Base-by-base conservation (phyloP, 192 early-diverging fungal genomes). In the Dimargaris cristalligena region DNA sequence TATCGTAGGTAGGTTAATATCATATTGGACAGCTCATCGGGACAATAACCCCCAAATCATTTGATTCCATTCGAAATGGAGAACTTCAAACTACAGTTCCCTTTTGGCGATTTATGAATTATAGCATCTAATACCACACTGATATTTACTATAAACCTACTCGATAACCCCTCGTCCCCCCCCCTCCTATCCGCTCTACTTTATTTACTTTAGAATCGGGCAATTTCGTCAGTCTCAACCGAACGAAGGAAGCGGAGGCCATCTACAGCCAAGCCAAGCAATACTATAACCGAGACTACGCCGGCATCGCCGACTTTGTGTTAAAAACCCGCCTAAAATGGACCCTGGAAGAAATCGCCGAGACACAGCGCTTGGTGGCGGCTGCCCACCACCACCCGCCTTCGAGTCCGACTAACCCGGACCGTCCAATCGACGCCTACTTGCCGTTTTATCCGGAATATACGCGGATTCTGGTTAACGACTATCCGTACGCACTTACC, bases 401-500 rank as follows among this genome's bases (percentile, higher is more conserved):
- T n/a, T n/a, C n/a, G n/a, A n/a, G n/a, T n/a, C n/a, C n/a, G n/a
- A n/a, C n/a, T n/a, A n/a, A n/a, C n/a, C n/a, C n/a, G n/a, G n/a
- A n/a, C n/a, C n/a, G n/a, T n/a, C n/a, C n/a, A n/a, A n/a, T n/a
- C n/a, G n/a, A n/a, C n/a, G n/a, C n/a, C n/a, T n/a, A n/a, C 38
- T 41, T 6, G 38, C 38, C 38, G 38, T 57, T 57, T 35, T 16
- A 57, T 57, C 55, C 31, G 1, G 32, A 34, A 0, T 18, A 35
- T 4, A 57, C 55, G n/a, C 33, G 26, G 16, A 10, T 57, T 23
- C 32, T 57, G 34, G n/a, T 34, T 34, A 57, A 57, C 34, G 55
- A 57, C 33, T 57, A 31, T 35, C 55, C 55, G 33, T 57, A 57
- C n/a, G 35, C 55, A 4, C 35, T 57, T 3, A 34, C 34, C 8